phyloP scores from a whole-genome alignment of 2,329 filamentous ascomycete genomes.

The Ophiostoma pallidulum region DNA sequence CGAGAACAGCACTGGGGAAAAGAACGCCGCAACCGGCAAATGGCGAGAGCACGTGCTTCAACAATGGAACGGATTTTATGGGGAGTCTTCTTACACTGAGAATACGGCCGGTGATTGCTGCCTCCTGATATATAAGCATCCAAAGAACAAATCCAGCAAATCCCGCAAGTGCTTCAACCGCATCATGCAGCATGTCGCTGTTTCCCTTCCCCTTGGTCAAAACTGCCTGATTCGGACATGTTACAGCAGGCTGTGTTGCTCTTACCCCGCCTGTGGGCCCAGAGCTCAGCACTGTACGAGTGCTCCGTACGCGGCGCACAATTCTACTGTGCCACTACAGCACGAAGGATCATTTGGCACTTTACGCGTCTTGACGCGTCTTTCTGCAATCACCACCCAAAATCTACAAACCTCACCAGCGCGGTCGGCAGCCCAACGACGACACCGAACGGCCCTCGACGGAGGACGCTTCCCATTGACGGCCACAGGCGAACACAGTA shows the following conservation, averaged over 20 bases:
- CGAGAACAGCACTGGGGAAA: no score
- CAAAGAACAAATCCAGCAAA: no score
- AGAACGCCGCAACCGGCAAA: no score
- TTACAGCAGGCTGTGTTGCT: neutral
- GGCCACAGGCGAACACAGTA: neutral
- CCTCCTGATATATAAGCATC: no score
- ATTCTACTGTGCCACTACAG: neutral
- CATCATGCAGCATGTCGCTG: neutral
- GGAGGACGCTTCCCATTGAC: neutral
- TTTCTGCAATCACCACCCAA: neutral
- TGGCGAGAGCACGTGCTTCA: no score
- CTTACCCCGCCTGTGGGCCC: no score
- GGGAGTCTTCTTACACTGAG: no score
- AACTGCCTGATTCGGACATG: constrained; percentile 2
- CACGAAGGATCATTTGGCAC: no score
- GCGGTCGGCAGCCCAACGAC: neutral
- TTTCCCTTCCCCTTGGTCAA: neutral
- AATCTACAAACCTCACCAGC: neutral
- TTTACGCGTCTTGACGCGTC: constrained; percentile 17
- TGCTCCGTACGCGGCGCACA: no score
- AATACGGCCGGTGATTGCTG: no score
- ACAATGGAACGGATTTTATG: no score
- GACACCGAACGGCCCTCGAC: neutral
- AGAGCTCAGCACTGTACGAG: constrained; percentile 13
- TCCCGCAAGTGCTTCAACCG: no score